Conservation (phyloP, 495 filamentous ascomycete genomes). For the Podospora comata region DNA sequence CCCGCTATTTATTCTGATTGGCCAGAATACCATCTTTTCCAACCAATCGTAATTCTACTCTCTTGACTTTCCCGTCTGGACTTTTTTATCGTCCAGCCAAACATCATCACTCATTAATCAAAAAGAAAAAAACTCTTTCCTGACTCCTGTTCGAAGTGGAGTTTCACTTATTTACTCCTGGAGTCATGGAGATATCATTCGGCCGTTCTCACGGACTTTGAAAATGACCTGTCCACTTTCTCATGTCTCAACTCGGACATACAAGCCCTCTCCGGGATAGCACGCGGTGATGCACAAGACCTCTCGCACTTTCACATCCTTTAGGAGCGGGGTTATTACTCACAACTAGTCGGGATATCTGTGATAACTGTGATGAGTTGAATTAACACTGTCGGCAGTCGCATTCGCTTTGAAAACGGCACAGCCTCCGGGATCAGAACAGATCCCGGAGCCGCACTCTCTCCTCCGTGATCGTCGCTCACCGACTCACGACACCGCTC, state of each 20-base stretch:
- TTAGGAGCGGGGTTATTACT: neutral
- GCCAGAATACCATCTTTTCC: conserved; percentile 23
- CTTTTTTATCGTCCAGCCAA: neutral
- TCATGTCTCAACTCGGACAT: conserved; percentile 4
- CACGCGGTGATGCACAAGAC: neutral
- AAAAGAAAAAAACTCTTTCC: neutral
- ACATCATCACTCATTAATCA: conserved; percentile 12
- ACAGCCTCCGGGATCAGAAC: neutral
- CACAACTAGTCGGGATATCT: neutral
- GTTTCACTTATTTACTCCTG: neutral
- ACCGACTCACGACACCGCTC: neutral
- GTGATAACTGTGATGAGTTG: neutral
- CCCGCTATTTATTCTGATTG: conserved; percentile 27
- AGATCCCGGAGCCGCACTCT: neutral
- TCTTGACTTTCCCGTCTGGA: neutral
- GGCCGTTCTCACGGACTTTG: neutral
- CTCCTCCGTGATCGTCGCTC: too few relatives aligned
- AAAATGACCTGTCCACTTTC: neutral
- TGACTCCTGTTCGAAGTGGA: neutral
- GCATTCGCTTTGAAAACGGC: neutral
- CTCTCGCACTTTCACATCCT: neutral
- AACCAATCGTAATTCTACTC: conserved; percentile 18
- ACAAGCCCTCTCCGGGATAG: neutral
- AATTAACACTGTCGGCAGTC: neutral
- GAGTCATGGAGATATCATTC: neutral